Percentiles rank a stretch among this genome's conserved stretches.
phyloP scores from a whole-genome alignment of 1,284 basidiomycete genomes.

The Heterobasidion occidentale region DNA sequence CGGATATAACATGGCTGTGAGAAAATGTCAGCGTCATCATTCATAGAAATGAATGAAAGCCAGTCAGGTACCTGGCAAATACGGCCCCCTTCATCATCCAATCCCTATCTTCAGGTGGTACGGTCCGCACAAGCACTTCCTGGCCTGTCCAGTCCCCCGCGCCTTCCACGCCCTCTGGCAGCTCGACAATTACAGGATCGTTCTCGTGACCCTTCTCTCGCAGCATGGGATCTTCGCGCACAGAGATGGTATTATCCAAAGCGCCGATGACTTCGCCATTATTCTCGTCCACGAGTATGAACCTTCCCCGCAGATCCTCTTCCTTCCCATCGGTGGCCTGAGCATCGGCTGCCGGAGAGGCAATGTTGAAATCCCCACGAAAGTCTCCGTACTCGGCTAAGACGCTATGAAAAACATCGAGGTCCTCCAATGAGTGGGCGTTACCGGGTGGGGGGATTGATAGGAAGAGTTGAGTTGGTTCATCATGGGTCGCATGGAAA shows the following conservation, averaged over 20 bases:
- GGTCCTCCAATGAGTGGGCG: slow-evolving; percentile 42
- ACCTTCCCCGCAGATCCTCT: slow-evolving; percentile 53
- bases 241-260: slow-evolving; percentile 49
- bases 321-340: slow-evolving; percentile 13
- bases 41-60: not conserved
- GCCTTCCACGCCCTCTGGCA: slow-evolving; percentile 32
- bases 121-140: slow-evolving; percentile 47
- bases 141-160: slow-evolving; percentile 33
- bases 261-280: slow-evolving; percentile 71
- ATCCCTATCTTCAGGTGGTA: slow-evolving; percentile 65
- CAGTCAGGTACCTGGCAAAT: slow-evolving; percentile 45
- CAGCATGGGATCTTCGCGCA: slow-evolving; percentile 52
- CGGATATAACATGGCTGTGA: slow-evolving; percentile 58
- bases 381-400: slow-evolving; percentile 60
- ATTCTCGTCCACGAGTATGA: slow-evolving; percentile 70
- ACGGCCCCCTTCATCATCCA: slow-evolving; percentile 68
- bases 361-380: slow-evolving; percentile 6
- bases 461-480: slow-evolving; percentile 31
- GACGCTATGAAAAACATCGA: slow-evolving; percentile 66
- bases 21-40: not conserved
- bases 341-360: slow-evolving; percentile 1
- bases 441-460: slow-evolving; percentile 23
- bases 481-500: slow-evolving; percentile 22
- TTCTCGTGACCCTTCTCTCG: slow-evolving; percentile 40
- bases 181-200: slow-evolving; percentile 69